phyloP scores from a whole-genome alignment of 768 basidiomycete genomes.

The Mycena kentingensis region DNA sequence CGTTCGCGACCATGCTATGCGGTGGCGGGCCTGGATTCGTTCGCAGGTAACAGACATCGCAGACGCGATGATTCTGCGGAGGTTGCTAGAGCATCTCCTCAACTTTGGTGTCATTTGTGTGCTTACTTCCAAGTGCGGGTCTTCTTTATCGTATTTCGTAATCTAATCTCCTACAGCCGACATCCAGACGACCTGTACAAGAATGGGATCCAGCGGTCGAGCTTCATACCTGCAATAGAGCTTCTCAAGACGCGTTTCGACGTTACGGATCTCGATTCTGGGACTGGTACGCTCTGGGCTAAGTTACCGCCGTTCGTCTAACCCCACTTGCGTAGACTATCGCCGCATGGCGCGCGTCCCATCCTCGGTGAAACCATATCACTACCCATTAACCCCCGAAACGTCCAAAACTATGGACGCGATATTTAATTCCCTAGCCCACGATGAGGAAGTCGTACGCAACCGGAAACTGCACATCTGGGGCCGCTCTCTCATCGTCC shows the following conservation, averaged over 20 bases:
- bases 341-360: no score
- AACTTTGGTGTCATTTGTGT: conserved; percentile 90
- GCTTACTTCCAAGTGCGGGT: conserved; percentile 94
- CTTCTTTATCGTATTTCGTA: not conserved
- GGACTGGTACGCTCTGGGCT: conserved; percentile 65
- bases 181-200: conserved; percentile 97
- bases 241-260: conserved; percentile 85
- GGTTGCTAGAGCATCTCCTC: conserved; percentile 83
- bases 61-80: conserved; percentile 95
- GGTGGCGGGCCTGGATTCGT: not conserved
- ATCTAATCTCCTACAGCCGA: conserved; percentile 57
- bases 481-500: conserved; percentile 82
- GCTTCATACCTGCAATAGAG: conserved; percentile 94
- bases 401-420: conserved; percentile 54
- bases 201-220: conserved; percentile 95
- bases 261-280: conserved; percentile 93
- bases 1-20: conserved; percentile 22
- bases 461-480: conserved; percentile 79
- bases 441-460: conserved; percentile 49
- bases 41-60: conserved; percentile 91
- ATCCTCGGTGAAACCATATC: no score
- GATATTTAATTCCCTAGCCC: conserved; percentile 75
- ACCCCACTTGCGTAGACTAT: conserved; percentile 35
- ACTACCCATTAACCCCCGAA: conserved; percentile 75
- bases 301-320: conserved; percentile 2